Conservation (phyloP, 1,284 basidiomycete species). For the Ganoderma sinense region DNA sequence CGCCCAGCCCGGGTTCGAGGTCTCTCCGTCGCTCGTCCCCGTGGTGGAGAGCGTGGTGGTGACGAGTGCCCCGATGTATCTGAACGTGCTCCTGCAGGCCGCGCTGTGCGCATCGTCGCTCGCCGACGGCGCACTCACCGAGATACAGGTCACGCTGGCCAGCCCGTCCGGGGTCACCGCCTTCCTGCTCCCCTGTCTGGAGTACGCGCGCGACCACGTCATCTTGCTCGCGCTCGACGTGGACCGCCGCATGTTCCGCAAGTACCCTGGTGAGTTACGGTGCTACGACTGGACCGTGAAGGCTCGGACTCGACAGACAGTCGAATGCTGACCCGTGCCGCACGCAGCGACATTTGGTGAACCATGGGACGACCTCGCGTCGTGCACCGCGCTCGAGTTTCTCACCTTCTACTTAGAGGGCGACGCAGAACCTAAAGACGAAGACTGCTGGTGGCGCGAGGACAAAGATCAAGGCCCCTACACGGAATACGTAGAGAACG, state of each 20-base stretch:
- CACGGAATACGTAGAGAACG: too few relatives aligned
- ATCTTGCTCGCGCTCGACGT: not conserved
- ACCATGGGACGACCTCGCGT: too few relatives aligned
- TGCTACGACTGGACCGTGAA: too few relatives aligned
- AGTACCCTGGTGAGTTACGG: not conserved
- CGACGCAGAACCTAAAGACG: too few relatives aligned
- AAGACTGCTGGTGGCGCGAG: too few relatives aligned
- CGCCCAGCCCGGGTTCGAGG: not conserved
- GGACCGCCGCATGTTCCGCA: not conserved
- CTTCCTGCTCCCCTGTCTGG: not conserved
- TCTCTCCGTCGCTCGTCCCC: not conserved
- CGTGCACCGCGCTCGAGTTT: too few relatives aligned
- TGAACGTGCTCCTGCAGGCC: not conserved
- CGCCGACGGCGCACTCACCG: not conserved
- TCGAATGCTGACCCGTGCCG: not conserved
- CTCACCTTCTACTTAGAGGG: too few relatives aligned
- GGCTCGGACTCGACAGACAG: too few relatives aligned
- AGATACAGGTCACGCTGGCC: not conserved
- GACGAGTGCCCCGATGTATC: not conserved
- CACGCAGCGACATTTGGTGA: too few relatives aligned
- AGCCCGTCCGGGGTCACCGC: not conserved
- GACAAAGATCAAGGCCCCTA: too few relatives aligned
- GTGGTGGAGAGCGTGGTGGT: not conserved
- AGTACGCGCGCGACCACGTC: not conserved
- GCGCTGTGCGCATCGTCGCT: not conserved